phyloP scores from a whole-genome alignment of 306 rosid species.

The Acacia crassicarpa region DNA sequence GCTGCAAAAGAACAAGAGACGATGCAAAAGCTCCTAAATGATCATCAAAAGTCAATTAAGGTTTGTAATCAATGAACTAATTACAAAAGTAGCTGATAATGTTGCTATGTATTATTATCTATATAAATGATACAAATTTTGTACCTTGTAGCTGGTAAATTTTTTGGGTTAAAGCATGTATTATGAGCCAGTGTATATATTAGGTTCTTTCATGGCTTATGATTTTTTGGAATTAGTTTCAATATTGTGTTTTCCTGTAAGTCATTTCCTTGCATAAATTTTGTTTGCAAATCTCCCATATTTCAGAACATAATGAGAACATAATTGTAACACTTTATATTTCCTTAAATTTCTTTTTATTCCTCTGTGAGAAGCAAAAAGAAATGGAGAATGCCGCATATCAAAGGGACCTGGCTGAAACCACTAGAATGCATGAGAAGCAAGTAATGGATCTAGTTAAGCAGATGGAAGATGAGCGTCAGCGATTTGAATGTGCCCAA shows the following conservation, averaged over 20 bases:
- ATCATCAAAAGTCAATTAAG: slow-evolving; percentile 47
- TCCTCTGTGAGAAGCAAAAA: slow-evolving; percentile 36
- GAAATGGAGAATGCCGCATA: slow-evolving; percentile 44
- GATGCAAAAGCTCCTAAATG: slow-evolving; percentile 40
- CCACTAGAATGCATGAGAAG: slow-evolving; percentile 53
- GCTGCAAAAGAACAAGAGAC: slow-evolving; percentile 41
- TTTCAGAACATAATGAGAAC: background rate
- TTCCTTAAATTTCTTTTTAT: background rate
- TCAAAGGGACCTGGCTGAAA: slow-evolving; percentile 46
- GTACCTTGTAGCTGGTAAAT: background rate
- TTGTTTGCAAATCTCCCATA: background rate
- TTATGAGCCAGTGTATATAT: background rate
- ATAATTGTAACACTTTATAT: background rate
- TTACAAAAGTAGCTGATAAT: background rate
- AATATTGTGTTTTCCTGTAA: background rate
- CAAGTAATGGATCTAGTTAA: slow-evolving; percentile 45
- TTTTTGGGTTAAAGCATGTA: background rate
- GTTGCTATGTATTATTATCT: background rate
- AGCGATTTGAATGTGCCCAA: slow-evolving; percentile 33
- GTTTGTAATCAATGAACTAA: slow-evolving; percentile 26
- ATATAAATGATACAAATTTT: background rate
- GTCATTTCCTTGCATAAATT: background rate
- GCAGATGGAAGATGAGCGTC: slow-evolving; percentile 47
- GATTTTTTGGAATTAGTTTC: background rate
- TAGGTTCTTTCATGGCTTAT: background rate